Conservation (phyloP, 306 rosid genomes). For the Prosopis cineraria region DNA sequence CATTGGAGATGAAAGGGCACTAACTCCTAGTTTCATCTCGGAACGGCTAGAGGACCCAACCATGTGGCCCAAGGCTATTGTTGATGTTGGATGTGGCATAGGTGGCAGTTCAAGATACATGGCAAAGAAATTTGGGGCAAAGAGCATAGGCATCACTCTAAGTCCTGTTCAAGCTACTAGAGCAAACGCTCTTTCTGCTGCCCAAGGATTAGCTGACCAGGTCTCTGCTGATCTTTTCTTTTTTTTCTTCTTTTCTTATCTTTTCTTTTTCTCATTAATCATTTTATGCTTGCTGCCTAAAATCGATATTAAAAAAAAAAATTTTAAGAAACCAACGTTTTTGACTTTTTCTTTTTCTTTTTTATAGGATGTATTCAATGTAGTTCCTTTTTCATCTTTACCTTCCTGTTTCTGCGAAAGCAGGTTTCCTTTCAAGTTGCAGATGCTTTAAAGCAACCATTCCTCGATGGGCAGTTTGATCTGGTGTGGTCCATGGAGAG, state of each 20-base stretch:
- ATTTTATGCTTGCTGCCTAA: neutral
- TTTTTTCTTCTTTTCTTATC: neutral
- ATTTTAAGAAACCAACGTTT: neutral
- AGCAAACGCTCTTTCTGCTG: constrained; percentile 77
- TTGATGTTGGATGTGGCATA: constrained; percentile 96
- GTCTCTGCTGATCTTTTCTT: constrained; percentile 31
- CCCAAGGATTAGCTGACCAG: constrained; percentile 60
- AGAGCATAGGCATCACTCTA: constrained; percentile 69
- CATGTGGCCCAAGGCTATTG: constrained; percentile 50
- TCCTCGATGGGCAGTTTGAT: constrained; percentile 73
- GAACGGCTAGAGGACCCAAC: constrained; percentile 25
- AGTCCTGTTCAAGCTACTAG: constrained; percentile 91
- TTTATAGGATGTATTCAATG: neutral
- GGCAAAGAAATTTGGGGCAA: constrained; percentile 67
- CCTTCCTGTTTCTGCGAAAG: constrained; percentile 5
- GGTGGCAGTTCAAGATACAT: constrained; percentile 93
- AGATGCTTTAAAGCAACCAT: constrained; percentile 87
- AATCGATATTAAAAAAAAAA: neutral
- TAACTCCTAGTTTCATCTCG: neutral
- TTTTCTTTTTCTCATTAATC: neutral
- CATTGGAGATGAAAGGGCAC: neutral
- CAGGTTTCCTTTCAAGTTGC: constrained; percentile 86
- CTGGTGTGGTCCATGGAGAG: constrained; percentile 98
- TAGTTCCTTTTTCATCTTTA: neutral
- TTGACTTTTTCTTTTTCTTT: neutral